Evolutionary conservation across 2,329 filamentous ascomycete species (phyloP).

Genomic region (Dactylonectria estremocensis): DNA sequence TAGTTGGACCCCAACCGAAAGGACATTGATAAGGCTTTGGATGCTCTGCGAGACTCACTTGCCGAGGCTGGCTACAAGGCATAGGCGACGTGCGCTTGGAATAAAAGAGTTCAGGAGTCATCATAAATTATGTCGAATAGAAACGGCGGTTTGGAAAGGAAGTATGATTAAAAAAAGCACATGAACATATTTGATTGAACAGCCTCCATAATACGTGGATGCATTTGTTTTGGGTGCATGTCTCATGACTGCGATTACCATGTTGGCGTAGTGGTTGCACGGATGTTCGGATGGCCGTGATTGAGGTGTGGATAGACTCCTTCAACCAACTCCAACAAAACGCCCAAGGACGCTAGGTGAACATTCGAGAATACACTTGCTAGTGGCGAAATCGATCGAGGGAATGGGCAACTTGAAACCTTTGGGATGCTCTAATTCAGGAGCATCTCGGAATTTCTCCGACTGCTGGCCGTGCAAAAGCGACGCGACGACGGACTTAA

Average conservation of each 20-base stretch:
- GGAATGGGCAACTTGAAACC: neutral
- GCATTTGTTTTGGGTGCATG: constrained; percentile 3
- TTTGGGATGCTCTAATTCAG: neutral
- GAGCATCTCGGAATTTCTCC: neutral
- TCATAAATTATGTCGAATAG: constrained; percentile 17
- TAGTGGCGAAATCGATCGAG: neutral
- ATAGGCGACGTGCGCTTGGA: constrained; percentile 34
- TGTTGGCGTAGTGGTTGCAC: neutral
- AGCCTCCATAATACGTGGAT: neutral
- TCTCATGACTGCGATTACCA: neutral
- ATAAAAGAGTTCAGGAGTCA: constrained; percentile 31
- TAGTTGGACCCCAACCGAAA: constrained; percentile 81
- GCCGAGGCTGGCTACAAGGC: constrained; percentile 78
- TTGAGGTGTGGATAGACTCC: neutral
- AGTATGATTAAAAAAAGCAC: constrained; percentile 10
- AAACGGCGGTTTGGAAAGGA: constrained; percentile 7
- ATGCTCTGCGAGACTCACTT: constrained; percentile 82
- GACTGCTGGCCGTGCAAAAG: neutral
- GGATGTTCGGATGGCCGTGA: neutral
- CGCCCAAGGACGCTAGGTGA: neutral
- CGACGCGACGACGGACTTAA: neutral
- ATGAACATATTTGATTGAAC: constrained; percentile 10
- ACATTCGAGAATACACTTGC: neutral
- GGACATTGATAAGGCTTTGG: constrained; percentile 88
- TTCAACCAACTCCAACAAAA: neutral